Base-by-base conservation (phyloP, 2,329 filamentous ascomycete species). In the Pseudocercospora eumusae region DNA sequence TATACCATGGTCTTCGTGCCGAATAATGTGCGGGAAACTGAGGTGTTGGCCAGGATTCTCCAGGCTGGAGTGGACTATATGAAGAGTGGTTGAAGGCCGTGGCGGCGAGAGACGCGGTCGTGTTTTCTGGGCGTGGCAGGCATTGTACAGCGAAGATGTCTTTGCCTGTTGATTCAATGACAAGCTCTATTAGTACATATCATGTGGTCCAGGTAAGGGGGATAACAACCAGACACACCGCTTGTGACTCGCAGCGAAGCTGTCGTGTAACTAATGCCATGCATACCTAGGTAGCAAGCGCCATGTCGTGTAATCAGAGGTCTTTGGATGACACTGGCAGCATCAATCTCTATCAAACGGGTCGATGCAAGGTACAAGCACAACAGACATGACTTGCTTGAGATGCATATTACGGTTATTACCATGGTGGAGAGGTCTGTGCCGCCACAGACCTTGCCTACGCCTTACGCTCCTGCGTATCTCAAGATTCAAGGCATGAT, bases 1-100 rank as follows among this genome's bases (percentile, higher is more conserved):
- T 65, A 63, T 36, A 65, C 64, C 4, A 57, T 66, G 60, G 20
- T 66, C 11, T 66, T 57, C 47, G 60, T 66, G 9, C 64, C 64
- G 2, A 49, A 58, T 11, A 55, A 23, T 52, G 23, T 60, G 9
- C 45, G 56, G 11, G 62, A 66, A 44, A 49, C 59, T 1, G 58
- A 59, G 2, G 53, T 61, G 15, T 44, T 61, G 13, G 47, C 18
- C 6, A 55, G 13, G 6, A 63, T 65, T 23, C 50, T 61, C 1
- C 54, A 62, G 31, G 64, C 64, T 7, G 64, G 62, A 3, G 45
- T 64, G 10, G 62, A 64, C 6, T 66, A 59, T 31, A 63, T 64
- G 45, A 50, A 27, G 23, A 50, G 45, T 25, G 21, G 45, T 15
- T 50, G 21, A 50, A 23, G 18, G 21, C n/a, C 28, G 10, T 11